A percentile compares a stretch with the other conserved stretches of the same genome.
These are phyloP conservation scores for Spiromastix sp. DNA, from an alignment of 2,329 filamentous ascomycete species.

Conservation along the genomic window DNA sequence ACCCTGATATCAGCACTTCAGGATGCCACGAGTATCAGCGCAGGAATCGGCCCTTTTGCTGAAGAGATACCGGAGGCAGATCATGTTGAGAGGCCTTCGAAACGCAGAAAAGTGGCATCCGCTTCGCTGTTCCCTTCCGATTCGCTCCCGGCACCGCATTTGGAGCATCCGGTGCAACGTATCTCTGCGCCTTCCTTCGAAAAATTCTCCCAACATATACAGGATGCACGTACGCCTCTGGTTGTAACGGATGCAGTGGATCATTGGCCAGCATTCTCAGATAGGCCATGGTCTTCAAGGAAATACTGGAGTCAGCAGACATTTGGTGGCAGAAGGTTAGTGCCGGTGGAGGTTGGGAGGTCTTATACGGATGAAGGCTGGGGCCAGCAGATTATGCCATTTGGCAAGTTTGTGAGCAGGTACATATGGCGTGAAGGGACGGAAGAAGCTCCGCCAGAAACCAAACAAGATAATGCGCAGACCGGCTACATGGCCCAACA, in stretches of 20 bases:
- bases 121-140: slow-evolving; percentile 23
- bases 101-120: slow-evolving; percentile 22
- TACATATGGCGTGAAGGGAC: slow-evolving; percentile 41
- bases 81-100: slow-evolving; percentile 8
- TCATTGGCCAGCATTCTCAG: slow-evolving; percentile 67
- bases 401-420: slow-evolving; percentile 56
- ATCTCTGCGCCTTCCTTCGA: slow-evolving; percentile 43
- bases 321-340: slow-evolving; percentile 64
- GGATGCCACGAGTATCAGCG: slow-evolving; percentile 10
- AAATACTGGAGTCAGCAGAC: slow-evolving; percentile 65
- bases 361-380: slow-evolving; percentile 81
- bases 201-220: slow-evolving; percentile 52
- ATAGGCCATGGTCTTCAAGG: slow-evolving; percentile 60
- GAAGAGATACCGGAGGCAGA: slow-evolving; percentile 3
- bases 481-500: slow-evolving; percentile 87
- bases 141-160: slow-evolving; percentile 21
- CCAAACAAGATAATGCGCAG: slow-evolving; percentile 11
- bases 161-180: slow-evolving; percentile 29
- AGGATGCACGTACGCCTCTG: slow-evolving; percentile 44
- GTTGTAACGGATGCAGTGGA: slow-evolving; percentile 57
- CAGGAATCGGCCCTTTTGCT: not conserved
- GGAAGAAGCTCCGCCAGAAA: not conserved
- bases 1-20: slow-evolving; percentile 25
- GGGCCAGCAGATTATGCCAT: slow-evolving; percentile 71
- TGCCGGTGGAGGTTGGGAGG: slow-evolving; percentile 76